Base-by-base conservation (phyloP, 805 yeast genomes). In the Candida suzukii region DNA sequence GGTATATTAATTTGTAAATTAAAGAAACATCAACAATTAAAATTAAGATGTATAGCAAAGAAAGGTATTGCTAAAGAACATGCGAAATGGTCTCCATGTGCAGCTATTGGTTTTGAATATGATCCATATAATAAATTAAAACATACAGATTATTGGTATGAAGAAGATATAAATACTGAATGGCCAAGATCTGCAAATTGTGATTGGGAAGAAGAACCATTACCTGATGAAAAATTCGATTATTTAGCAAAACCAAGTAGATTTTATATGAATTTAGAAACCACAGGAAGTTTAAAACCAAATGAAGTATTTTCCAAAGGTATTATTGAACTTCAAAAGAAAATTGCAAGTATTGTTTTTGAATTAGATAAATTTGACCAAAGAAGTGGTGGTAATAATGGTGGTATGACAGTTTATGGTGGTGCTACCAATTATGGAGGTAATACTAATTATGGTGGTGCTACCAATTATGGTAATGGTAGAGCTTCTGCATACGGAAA, bases 101-200 rank as follows among this genome's bases (percentile, higher is more conserved):
- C 97, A 0, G 98, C 98, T 19, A 76, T 91, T 41, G 97, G 95
- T 17, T 91, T 91, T 55, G 99, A 91, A 63, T 91, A 91, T 58
- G 99, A 91, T 57, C 99, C 99, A n/a, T 91, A 96, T 95, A 93
- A 93, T 66, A 93, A 91, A 65, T 73, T 93, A 54, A 83, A 85
- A 58, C 99, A 93, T 61, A 93, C 99, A 0, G 96, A 88, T 53
- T 86, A 76, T 58, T 93, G 99, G 99, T 87, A 83, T 60, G 99
- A 93, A 65, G 91, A 80, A 47, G 84, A 80, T 57, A 83, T 86
- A 27, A 87, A 78, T 31, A 76, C 71, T 36, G 99, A 93, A 68
- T 93, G 99, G 99, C 99, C 99, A 29, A 74, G 74, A 48, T 76
- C 87, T 33, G 76, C 76, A 49, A 91, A 93, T 64, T 79, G 95